These are phyloP conservation scores for Chrysanthemum seticuspe DNA, from an alignment of 129 eudicot species.

Conservation along the genomic window DNA sequence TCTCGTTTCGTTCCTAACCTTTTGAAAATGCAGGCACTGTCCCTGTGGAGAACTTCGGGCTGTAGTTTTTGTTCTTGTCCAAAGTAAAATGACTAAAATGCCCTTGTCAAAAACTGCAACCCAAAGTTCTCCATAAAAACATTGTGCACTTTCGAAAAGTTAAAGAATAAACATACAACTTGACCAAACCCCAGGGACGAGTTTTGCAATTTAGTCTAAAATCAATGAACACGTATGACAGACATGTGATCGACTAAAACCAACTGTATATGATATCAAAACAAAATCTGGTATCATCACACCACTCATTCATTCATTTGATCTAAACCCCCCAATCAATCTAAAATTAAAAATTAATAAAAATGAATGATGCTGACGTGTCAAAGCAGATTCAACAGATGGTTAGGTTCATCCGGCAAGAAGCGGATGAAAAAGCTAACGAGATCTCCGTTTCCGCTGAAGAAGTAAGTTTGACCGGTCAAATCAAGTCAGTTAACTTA, in stretches of 20 bases:
- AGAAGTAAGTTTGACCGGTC: conserved; percentile 47
- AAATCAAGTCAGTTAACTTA: not conserved
- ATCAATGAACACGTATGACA: too few relatives aligned
- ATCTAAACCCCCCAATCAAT: conserved; percentile 24
- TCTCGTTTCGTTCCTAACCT: too few relatives aligned
- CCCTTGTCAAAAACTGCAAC: too few relatives aligned
- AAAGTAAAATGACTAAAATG: too few relatives aligned
- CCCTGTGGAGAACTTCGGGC: too few relatives aligned
- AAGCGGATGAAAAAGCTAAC: conserved; percentile 97
- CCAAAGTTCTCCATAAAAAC: too few relatives aligned
- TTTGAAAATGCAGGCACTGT: too few relatives aligned
- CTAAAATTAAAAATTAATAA: not conserved
- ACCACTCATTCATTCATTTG: conserved; percentile 29
- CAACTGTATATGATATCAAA: not conserved
- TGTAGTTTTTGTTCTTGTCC: too few relatives aligned
- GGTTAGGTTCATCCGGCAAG: conserved; percentile 95
- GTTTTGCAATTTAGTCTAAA: too few relatives aligned
- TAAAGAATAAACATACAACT: too few relatives aligned
- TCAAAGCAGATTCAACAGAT: conserved; percentile 98
- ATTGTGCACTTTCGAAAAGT: too few relatives aligned
- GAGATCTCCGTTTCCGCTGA: conserved; percentile 98
- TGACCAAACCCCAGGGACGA: too few relatives aligned
- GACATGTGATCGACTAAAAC: conserved; percentile 11
- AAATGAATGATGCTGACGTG: conserved; percentile 81
- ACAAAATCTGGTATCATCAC: not conserved